Conservation (phyloP, 2,329 filamentous ascomycete genomes). For the Huntiella moniliformis region DNA sequence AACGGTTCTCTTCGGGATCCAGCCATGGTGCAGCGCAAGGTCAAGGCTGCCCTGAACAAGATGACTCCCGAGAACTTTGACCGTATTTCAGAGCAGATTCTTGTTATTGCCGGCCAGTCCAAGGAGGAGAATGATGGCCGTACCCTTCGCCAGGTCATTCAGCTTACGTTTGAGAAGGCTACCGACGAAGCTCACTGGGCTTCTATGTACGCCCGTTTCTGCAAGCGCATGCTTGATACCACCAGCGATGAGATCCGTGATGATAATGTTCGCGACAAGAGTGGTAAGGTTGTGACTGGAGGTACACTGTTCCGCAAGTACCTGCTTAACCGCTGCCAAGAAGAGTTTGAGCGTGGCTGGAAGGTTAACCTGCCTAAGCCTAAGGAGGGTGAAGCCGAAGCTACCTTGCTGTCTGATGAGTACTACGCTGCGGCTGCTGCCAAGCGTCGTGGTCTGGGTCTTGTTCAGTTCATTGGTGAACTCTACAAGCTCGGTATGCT, state of each 20-base stretch:
- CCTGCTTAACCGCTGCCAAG: constrained; percentile 91
- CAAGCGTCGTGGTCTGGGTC: constrained; percentile 89
- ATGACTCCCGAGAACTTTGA: constrained; percentile 99
- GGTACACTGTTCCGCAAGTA: constrained; percentile 97
- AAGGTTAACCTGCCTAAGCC: constrained; percentile 34
- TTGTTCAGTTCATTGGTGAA: constrained; percentile 98
- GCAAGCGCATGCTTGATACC: constrained; percentile 84
- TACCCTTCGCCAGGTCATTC: constrained; percentile 91
- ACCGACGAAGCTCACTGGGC: constrained; percentile 98
- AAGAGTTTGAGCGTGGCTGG: constrained; percentile 98
- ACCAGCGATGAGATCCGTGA: constrained; percentile 94
- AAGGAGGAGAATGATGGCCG: constrained; percentile 90
- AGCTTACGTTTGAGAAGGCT: constrained; percentile 97
- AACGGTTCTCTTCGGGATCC: constrained; percentile 52
- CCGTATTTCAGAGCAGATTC: constrained; percentile 81
- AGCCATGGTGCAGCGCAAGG: constrained; percentile 91
- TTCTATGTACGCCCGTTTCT: constrained; percentile 97
- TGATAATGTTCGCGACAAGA: constrained; percentile 83
- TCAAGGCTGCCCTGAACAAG: constrained; percentile 97
- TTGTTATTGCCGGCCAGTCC: constrained; percentile 81
- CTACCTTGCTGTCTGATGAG: constrained; percentile 76
- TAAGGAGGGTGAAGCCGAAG: constrained; percentile 22
- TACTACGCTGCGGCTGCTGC: constrained; percentile 88
- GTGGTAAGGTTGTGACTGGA: constrained; percentile 70
- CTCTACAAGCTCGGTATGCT: constrained; percentile 98